Evolutionary conservation across 805 yeast genomes (phyloP).

Genomic region (Lachancea waltii): DNA sequence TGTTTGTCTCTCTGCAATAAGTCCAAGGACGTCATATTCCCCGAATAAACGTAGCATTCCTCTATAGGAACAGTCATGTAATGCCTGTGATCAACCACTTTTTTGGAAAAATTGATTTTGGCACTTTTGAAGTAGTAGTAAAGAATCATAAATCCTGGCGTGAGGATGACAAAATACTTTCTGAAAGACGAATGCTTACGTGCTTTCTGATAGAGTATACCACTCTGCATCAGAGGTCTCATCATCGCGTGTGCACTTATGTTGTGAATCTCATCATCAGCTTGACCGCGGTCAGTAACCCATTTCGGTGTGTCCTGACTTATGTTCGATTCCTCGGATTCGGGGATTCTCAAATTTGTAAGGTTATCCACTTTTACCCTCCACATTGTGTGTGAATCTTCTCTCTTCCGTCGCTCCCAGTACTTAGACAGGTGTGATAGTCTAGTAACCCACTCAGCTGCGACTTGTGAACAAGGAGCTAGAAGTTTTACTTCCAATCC

Average conservation of each 20-base stretch:
- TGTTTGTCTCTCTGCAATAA: conserved; percentile 42
- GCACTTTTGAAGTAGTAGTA: conserved; percentile 48
- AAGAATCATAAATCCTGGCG: conserved; percentile 63
- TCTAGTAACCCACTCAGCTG: conserved; percentile 64
- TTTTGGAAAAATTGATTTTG: conserved; percentile 39
- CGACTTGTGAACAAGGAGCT: conserved; percentile 42
- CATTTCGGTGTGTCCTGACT: conserved; percentile 43
- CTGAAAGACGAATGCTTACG: conserved; percentile 62
- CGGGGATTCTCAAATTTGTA: conserved; percentile 43
- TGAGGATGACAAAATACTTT: conserved; percentile 53
- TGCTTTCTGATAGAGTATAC: conserved; percentile 61
- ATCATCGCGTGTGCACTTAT: conserved; percentile 54
- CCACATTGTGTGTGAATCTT: conserved; percentile 37
- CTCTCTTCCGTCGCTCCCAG: conserved; percentile 48
- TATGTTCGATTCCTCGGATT: conserved; percentile 49
- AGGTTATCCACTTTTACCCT: conserved; percentile 41
- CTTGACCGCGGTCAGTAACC: conserved; percentile 45
- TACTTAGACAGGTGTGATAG: conserved; percentile 42
- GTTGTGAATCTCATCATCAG: conserved; percentile 49
- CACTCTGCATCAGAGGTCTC: conserved; percentile 55
- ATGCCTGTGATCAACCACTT: conserved; percentile 45
- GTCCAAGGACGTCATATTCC: conserved; percentile 51
- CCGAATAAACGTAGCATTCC: conserved; percentile 72
- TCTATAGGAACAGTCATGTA: conserved; percentile 54
- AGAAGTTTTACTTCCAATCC: conserved; percentile 45